These are phyloP conservation scores for Yamadazyma triangularis DNA, from an alignment of 1,139 yeast genomes.

Conservation along the genomic window DNA sequence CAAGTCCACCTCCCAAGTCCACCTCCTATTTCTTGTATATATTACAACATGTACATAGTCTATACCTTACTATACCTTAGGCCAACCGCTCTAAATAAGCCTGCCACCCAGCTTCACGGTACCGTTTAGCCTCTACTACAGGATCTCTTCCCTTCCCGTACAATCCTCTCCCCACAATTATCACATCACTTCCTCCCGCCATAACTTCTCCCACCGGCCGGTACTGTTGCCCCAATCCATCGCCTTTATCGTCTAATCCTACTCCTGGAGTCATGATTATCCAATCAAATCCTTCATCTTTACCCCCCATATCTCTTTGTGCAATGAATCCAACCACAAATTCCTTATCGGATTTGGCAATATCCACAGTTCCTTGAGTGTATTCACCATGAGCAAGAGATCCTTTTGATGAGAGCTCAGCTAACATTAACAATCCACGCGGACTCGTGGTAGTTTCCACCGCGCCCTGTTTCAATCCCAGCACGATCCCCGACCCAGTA, in stretches of 20 bases:
- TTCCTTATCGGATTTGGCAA: slow-evolving; percentile 80
- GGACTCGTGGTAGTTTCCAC: slow-evolving; percentile 65
- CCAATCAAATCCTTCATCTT: slow-evolving; percentile 88
- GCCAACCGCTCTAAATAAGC: slow-evolving; percentile 50
- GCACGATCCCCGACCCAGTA: slow-evolving; percentile 90
- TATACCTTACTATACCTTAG: not conserved
- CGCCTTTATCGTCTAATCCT: slow-evolving; percentile 97
- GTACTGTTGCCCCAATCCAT: slow-evolving; percentile 93
- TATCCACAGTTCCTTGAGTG: slow-evolving; percentile 79
- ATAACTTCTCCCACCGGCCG: slow-evolving; percentile 86
- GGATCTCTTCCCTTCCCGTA: slow-evolving; percentile 97
- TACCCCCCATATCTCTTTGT: slow-evolving; percentile 81
- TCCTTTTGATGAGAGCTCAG: slow-evolving; percentile 92
- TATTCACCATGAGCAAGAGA: slow-evolving; percentile 91
- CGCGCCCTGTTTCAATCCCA: slow-evolving; percentile 84
- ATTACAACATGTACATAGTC: too few species aligned
- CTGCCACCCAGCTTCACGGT: slow-evolving; percentile 90
- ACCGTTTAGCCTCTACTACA: slow-evolving; percentile 77
- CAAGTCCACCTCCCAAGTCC: too few species aligned
- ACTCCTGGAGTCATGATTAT: slow-evolving; percentile 97
- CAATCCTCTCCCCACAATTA: slow-evolving; percentile 95
- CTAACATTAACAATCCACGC: slow-evolving; percentile 90
- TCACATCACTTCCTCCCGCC: slow-evolving; percentile 80
- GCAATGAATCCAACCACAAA: slow-evolving; percentile 98
- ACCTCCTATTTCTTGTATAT: too few species aligned